Evolutionary conservation across 192 early-diverging fungal species (phyloP).

Genomic region (Gigaspora rosea): DNA sequence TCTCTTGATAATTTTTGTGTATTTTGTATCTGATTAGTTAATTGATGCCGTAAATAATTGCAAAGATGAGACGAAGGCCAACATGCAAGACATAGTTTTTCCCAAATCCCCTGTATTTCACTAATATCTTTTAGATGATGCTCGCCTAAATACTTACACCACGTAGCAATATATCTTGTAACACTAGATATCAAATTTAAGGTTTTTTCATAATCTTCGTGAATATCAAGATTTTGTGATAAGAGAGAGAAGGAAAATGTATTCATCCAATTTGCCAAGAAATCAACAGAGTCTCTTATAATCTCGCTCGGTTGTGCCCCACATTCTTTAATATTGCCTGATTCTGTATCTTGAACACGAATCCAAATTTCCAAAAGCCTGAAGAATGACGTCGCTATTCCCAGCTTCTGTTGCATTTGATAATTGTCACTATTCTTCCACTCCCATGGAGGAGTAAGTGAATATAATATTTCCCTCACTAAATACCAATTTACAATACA

Average conservation of each 20-base stretch:
- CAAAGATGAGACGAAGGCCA: background rate
- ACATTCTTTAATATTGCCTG: background rate
- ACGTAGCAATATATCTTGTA: slow-evolving; percentile 16
- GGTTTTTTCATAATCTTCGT: slow-evolving; percentile 17
- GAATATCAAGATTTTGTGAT: background rate
- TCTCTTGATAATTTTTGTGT: background rate
- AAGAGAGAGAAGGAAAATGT: background rate
- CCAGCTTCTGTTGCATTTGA: slow-evolving; percentile 8
- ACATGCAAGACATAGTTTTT: background rate
- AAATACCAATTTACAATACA: background rate
- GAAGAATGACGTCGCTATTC: slow-evolving; percentile 24
- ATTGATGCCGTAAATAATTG: background rate
- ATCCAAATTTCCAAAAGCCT: slow-evolving; percentile 28
- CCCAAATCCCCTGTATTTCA: slow-evolving; percentile 17
- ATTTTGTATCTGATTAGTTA: background rate
- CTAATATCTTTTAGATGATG: slow-evolving; percentile 21
- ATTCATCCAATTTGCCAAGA: background rate
- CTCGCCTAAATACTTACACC: slow-evolving; percentile 23
- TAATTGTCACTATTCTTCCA: slow-evolving; percentile 2
- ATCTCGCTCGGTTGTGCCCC: slow-evolving; percentile 28
- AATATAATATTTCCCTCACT: slow-evolving; percentile 16
- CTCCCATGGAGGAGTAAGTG: slow-evolving; percentile 16
- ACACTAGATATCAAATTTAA: slow-evolving; percentile 20
- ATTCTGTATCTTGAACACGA: background rate
- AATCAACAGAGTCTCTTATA: slow-evolving; percentile 18